Conservation (phyloP, 495 filamentous ascomycete genomes). For the Aspergillus bertholletiae region DNA sequence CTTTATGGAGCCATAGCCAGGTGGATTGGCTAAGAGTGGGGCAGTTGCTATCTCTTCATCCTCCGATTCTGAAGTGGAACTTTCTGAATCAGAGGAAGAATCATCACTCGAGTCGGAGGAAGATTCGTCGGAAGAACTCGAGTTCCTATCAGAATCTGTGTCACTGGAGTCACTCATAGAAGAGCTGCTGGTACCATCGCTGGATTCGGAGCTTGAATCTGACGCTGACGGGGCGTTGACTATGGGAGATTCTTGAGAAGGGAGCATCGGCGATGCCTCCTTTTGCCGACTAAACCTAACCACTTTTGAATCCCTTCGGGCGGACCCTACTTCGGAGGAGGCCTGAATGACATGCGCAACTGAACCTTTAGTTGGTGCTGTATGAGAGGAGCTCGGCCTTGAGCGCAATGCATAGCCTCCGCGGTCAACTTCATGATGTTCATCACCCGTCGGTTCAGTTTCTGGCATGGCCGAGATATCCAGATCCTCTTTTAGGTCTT, state of each 20-base stretch:
- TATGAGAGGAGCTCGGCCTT: conserved; percentile 4
- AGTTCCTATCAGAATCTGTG: conserved; percentile 19
- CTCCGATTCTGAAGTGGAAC: conserved; percentile 25
- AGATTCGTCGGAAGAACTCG: conserved; percentile 18
- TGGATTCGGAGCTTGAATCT: conserved; percentile 10
- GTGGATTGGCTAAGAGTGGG: conserved; percentile 20
- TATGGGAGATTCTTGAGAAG: not conserved
- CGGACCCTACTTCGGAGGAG: conserved; percentile 10
- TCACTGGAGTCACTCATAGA: conserved; percentile 25
- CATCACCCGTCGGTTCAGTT: conserved; percentile 14
- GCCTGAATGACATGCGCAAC: conserved; percentile 1
- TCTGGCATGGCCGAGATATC: conserved; percentile 23
- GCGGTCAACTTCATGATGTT: conserved; percentile 4
- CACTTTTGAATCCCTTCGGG: conserved; percentile 30
- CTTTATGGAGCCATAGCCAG: conserved; percentile 40
- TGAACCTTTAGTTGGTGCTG: conserved; percentile 10
- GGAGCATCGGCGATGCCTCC: conserved; percentile 1
- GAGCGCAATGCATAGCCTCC: conserved; percentile 10
- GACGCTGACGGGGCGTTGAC: conserved; percentile 4
- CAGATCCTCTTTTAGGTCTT: conserved; percentile 41
- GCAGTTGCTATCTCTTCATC: conserved; percentile 17
- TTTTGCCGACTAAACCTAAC: conserved; percentile 29
- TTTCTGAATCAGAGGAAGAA: conserved; percentile 15
- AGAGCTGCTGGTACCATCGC: conserved; percentile 16
- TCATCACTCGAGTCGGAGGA: conserved; percentile 22